phyloP scores from a whole-genome alignment of 2,329 filamentous ascomycete species.

The Colletotrichum lupini region DNA sequence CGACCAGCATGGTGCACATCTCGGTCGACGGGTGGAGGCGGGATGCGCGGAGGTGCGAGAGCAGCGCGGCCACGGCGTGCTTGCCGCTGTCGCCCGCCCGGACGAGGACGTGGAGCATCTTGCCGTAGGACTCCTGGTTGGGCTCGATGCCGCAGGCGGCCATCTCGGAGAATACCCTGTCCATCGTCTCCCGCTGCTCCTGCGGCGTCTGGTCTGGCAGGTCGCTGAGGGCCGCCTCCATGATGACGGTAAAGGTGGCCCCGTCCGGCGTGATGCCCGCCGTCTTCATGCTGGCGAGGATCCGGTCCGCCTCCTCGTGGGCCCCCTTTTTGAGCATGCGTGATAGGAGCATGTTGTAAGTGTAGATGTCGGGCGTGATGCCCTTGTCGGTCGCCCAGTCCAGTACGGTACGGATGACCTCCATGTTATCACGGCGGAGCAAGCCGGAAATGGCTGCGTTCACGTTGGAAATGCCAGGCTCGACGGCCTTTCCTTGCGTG shows the following conservation, averaged over 20 bases:
- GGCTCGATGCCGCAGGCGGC: slow-evolving; percentile 65
- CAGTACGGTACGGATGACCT: slow-evolving; percentile 65
- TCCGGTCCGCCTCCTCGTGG: slow-evolving; percentile 56
- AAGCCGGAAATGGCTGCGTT: slow-evolving; percentile 78
- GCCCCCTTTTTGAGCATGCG: slow-evolving; percentile 64
- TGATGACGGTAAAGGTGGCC: slow-evolving; percentile 79
- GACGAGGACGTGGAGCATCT: slow-evolving; percentile 75
- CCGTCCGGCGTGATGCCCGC: slow-evolving; percentile 68
- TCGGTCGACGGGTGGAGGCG: slow-evolving; percentile 68
- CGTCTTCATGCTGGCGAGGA: slow-evolving; percentile 70
- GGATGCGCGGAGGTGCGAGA: slow-evolving; percentile 68
- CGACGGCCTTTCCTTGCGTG: slow-evolving; percentile 51
- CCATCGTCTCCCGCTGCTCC: slow-evolving; percentile 64
- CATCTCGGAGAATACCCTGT: slow-evolving; percentile 68
- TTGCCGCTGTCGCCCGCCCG: slow-evolving; percentile 53
- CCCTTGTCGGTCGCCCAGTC: slow-evolving; percentile 67
- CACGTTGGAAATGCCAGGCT: slow-evolving; percentile 72
- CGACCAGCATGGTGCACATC: slow-evolving; percentile 80
- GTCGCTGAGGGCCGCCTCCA: slow-evolving; percentile 66
- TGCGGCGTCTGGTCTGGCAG: slow-evolving; percentile 53
- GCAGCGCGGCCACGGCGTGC: slow-evolving; percentile 67
- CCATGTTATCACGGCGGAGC: slow-evolving; percentile 58
- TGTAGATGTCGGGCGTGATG: slow-evolving; percentile 66
- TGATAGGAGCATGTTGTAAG: slow-evolving; percentile 77
- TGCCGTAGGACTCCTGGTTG: slow-evolving; percentile 73